Evolutionary conservation across 176 grass and related monocot species (phyloP), one percentile per base, ranked within the genome.

Genomic region (Oryza glumipatula): DNA sequence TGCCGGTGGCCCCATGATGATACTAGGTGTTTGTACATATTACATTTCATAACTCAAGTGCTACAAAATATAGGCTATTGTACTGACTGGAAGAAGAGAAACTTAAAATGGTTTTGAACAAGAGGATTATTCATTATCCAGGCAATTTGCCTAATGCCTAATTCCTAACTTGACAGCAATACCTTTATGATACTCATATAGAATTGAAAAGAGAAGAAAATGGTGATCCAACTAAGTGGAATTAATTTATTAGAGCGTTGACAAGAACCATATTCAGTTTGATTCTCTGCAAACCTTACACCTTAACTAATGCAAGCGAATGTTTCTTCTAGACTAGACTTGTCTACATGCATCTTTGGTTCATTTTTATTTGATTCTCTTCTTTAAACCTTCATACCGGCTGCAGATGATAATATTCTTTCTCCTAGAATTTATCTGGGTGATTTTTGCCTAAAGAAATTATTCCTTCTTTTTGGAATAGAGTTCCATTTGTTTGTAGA

Each of bases 381-480:
- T 33, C 13, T 30, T 16, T 4, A 22, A 74, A 74, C 12, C 13
- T n/a, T 38, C 35, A 30, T 7, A 38, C 19, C 0, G 4, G 22
- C 3, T 22, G 16, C 16, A 60, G 30, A 56, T 60, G 28, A 60
- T 76, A 19, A 72, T 73, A 46, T 67, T 75, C 1, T n/a, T 15
- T 17, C 6, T 2, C 48, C 15, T 17, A 17, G n/a, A 26, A 30
- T 28, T 76, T 39, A 43, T 21, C 30, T 41, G 21, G 60, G 11
- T 4, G 30, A 49, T 10, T 46, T 80, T 44, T 35, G 0, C 77
- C n/a, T 74, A 46, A 13, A 64, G 19, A 70, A 22, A 14, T 68
- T 85, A 45, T 85, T 32, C 22, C 52, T 74, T 80, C 32, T 74
- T 74, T 80, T 80, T 30, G 32, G 67, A 75, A 44, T n/a, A 58